phyloP scores from a whole-genome alignment of 2,329 filamentous ascomycete genomes.

The Calonectria naviculata region DNA sequence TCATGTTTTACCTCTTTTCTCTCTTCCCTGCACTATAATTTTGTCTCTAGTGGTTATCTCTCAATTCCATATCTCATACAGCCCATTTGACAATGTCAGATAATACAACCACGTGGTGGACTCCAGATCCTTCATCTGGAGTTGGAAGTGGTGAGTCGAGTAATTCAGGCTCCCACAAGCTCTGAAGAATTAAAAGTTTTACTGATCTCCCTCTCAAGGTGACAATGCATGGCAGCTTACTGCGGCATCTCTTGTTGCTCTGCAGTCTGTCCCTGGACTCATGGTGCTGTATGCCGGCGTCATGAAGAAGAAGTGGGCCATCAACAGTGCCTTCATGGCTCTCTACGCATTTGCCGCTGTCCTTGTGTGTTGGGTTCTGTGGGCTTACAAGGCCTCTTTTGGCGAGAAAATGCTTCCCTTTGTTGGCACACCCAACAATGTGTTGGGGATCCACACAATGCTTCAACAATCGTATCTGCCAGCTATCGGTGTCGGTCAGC shows the following conservation, averaged over 20 bases:
- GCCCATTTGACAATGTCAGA: neutral
- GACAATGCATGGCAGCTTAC: slow-evolving; percentile 28
- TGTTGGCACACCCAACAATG: slow-evolving; percentile 22
- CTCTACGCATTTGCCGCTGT: slow-evolving; percentile 23
- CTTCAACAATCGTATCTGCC: slow-evolving; percentile 23
- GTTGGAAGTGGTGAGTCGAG: slow-evolving; percentile 19
- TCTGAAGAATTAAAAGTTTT: too few species aligned
- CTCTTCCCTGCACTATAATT: neutral
- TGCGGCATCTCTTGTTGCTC: slow-evolving; percentile 21
- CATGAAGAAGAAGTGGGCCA: slow-evolving; percentile 27
- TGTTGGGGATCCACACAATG: slow-evolving; percentile 22
- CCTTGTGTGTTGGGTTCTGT: slow-evolving; percentile 25
- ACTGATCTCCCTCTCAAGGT: neutral
- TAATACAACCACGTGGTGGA: slow-evolving; percentile 13
- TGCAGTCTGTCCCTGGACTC: slow-evolving; percentile 26
- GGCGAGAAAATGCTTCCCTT: slow-evolving; percentile 25
- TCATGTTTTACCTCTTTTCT: neutral
- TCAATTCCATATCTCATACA: too few species aligned
- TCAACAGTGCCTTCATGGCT: slow-evolving; percentile 28
- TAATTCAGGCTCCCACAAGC: too few species aligned
- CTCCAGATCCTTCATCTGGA: slow-evolving; percentile 11
- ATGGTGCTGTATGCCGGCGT: slow-evolving; percentile 21
- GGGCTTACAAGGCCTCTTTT: slow-evolving; percentile 25
- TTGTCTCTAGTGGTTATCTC: too few species aligned
- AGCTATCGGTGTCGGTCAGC: slow-evolving; percentile 20